These are phyloP conservation scores for Heimioporus sp. DNA, from an alignment of 768 basidiomycete genomes.

Conservation along the genomic window DNA sequence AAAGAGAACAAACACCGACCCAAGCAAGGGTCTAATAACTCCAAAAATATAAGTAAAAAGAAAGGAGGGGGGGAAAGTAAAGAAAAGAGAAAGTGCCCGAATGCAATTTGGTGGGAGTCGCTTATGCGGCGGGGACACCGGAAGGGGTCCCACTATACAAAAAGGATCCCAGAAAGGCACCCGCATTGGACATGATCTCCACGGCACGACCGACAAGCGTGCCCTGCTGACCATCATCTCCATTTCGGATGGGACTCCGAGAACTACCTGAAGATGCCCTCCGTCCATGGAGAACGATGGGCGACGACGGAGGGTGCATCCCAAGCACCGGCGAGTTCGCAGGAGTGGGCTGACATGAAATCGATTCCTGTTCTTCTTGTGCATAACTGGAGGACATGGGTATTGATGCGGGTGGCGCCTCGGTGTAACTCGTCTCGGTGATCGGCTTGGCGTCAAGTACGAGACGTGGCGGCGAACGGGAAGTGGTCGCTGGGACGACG, in stretches of 20 bases:
- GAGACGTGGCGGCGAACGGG: conserved; percentile 26
- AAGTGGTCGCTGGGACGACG: conserved; percentile 6
- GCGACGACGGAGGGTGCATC: conserved; percentile 24
- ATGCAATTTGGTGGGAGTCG: no score
- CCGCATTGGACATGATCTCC: conserved; percentile 78
- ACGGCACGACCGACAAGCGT: conserved; percentile 62
- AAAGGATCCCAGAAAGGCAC: conserved; percentile 68
- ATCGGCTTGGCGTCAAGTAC: conserved; percentile 29
- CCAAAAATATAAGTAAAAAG: conserved; percentile 33
- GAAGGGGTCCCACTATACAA: conserved; percentile 39
- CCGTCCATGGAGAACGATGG: conserved; percentile 12
- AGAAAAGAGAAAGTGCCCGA: no score
- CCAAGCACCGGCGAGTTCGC: conserved; percentile 55
- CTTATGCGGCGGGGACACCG: conserved; percentile 22
- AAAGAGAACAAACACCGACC: conserved; percentile 1
- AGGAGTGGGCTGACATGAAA: conserved; percentile 52
- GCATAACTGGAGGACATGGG: conserved; percentile 20
- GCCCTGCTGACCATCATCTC: conserved; percentile 32
- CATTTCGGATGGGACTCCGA: conserved; percentile 25
- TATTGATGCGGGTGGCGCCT: conserved; percentile 18
- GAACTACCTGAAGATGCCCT: conserved; percentile 19
- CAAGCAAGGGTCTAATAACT: conserved; percentile 25
- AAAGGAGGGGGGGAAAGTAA: background rate
- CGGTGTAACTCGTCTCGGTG: conserved; percentile 23
- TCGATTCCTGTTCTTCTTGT: conserved; percentile 36